These are phyloP conservation scores for Rhizopus sp. DNA, from an alignment of 371 early-diverging fungal species.

Conservation along the genomic window DNA sequence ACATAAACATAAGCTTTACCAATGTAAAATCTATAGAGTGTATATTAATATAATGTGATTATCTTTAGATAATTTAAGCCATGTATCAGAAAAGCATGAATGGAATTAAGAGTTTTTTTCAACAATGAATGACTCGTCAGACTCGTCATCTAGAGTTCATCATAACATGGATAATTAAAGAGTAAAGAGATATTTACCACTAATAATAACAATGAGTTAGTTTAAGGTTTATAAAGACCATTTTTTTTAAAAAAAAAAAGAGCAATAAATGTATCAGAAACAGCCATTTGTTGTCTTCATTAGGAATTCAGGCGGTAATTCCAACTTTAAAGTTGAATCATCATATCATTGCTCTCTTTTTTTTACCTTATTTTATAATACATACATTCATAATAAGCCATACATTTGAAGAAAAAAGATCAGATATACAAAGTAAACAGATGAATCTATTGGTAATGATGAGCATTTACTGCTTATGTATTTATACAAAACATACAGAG, in stretches of 20 bases:
- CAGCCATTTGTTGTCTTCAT: constrained; percentile 50
- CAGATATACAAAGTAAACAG: constrained; percentile 9
- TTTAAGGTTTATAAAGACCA: no score
- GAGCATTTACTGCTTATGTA: not conserved
- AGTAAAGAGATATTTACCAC: constrained; percentile 3
- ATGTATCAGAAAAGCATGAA: constrained; percentile 58
- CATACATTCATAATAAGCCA: constrained; percentile 5
- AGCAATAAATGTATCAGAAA: constrained; percentile 32
- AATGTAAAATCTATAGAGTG: not conserved
- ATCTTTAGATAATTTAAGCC: constrained; percentile 1
- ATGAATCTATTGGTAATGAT: not conserved
- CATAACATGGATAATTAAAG: constrained; percentile 41
- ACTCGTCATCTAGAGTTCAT: constrained; percentile 71
- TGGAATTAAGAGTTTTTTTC: constrained; percentile 61
- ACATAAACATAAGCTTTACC: not conserved
- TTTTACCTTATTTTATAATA: not conserved
- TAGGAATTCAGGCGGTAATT: constrained; percentile 50
- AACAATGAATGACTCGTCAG: constrained; percentile 72
- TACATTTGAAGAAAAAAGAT: constrained; percentile 1
- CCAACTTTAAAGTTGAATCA: constrained; percentile 49
- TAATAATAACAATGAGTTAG: not conserved
- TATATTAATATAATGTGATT: not conserved
- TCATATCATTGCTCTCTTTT: constrained; percentile 29
- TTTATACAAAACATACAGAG: constrained; percentile 2
- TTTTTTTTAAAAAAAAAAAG: not conserved